Evolutionary conservation across 1,284 basidiomycete species (phyloP), one percentile per base, ranked within the genome.

Genomic region (Ustilago sp.): DNA sequence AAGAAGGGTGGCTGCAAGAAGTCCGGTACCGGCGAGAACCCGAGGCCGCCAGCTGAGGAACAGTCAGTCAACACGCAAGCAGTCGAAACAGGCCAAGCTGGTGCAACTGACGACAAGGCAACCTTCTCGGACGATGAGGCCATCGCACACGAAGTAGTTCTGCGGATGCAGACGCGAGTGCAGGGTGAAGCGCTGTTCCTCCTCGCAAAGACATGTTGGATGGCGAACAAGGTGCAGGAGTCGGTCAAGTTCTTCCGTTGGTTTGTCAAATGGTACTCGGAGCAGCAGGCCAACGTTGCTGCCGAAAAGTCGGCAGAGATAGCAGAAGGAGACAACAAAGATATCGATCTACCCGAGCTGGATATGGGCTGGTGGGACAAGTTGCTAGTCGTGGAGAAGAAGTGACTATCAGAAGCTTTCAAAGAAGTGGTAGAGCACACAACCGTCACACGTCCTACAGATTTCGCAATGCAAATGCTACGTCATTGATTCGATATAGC

Each of bases 361-460:
- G 65, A 76, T 23, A 53, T 71, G 45, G 47, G n/a, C 3, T 76
- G 74, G 74, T 76, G 74, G 74, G 65, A 76, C 31, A 58, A 52
- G 32, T 13, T 75, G 32, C 48, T 68, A 13, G 65, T 68, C 6
- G 64, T 75, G 4, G 34, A 48, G 31, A 53, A 59, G 13, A 15
- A 56, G 43, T 68, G 23, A 52, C 13, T 31, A 11, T 12, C 48
- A 28, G 8, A 56, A 17, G 31, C 5, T 13, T 32, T 31, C 8
- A 32, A 8, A 38, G 36, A 38, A 6, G 5, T 32, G 12, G 38
- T 15, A 56, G 11, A 17, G 31, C 28, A 35, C 41, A 45, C 31
- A 34, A 34, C 47, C 7, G 13, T 13, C 39, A 41, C 11, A 17
- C 39, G 31, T 32, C n/a, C 43, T 31, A 31, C 53, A 45, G 35